Base-by-base conservation (phyloP, 352 stramenopile species). In the Globisporangium cystogenes region DNA sequence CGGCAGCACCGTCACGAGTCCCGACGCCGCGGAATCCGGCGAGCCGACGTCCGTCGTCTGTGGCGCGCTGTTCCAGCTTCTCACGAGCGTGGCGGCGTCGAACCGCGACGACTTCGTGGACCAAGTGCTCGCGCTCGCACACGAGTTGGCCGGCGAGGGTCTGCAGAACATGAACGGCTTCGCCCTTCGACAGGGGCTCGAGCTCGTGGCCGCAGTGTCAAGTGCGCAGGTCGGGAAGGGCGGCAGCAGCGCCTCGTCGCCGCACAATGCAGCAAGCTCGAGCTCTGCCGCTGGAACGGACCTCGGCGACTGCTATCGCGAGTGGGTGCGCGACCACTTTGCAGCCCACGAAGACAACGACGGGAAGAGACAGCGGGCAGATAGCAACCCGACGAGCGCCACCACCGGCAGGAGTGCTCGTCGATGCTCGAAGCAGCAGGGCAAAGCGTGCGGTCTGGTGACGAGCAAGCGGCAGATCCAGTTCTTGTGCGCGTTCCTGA, bases 401-500 rank as follows among this genome's bases (percentile, higher is more conserved):
- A 16, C 7, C 14, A 7, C 20, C n/a, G 10, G 2, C 10, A 6
- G n/a, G 27, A 4, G 14, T 18, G 15, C 14, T 31, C 37, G 5
- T 39, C 48, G 49, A 10, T 62, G 56, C 11, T 20, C 46, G 23
- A 57, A 42, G 16, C 42, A 50, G 41, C 47, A 16, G 1, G 4
- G 16, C 2, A 36, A 20, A 4, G 23, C 45, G 23, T 72, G 67
- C 35, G 15, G 10, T 3, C 24, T 75, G 20, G 42, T 75, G 6
- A 54, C 53, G 0, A 70, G 27, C 12, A 72, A 77, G 49, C 66
- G 65, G 2, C 65, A 77, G 1, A 48, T 77, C 35, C 65, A 72
- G 49, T 72, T 72, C 44, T 44, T 77, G 4, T 72, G 62, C 49
- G 59, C 64, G 43, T 78, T 73, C 53, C 36, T 75, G 8, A 36